Evolutionary conservation across 2,329 filamentous ascomycete genomes (phyloP).

Genomic region (Arthrobotrys iridis): DNA sequence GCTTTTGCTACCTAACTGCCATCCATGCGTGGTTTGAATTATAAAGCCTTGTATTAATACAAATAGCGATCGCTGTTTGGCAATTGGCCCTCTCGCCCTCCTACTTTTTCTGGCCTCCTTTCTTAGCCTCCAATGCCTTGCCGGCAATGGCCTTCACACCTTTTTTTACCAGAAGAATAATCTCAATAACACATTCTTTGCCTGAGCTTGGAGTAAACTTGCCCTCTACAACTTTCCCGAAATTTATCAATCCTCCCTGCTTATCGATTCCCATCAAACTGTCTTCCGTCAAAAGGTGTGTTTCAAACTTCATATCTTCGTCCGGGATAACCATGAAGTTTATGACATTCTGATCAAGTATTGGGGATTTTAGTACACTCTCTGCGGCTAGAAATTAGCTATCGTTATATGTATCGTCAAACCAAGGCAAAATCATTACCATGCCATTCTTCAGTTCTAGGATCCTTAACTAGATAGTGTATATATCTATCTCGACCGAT

Average conservation of each 20-base stretch:
- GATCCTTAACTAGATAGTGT: background rate
- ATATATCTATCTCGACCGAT: conserved; percentile 14
- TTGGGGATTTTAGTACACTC: conserved; percentile 4
- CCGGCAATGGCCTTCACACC: conserved; percentile 2
- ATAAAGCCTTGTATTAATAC: background rate
- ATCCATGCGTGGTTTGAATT: background rate
- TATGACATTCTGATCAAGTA: background rate
- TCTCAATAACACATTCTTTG: conserved; percentile 22
- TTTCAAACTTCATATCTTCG: conserved; percentile 4
- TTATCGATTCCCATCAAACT: conserved; percentile 19
- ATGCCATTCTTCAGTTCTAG: conserved; percentile 2
- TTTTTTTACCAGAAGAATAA: conserved; percentile 7
- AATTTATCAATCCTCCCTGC: background rate
- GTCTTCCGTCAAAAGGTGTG: conserved; percentile 11
- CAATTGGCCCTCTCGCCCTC: background rate
- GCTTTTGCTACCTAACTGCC: background rate
- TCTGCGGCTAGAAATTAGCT: conserved; percentile 14
- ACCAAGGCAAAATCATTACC: conserved; percentile 9
- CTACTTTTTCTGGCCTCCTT: background rate
- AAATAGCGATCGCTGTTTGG: background rate
- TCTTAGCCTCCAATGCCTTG: conserved; percentile 1
- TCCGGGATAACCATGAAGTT: conserved; percentile 26
- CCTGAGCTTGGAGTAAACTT: conserved; percentile 10
- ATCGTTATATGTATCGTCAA: background rate
- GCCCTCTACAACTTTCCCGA: conserved; percentile 22